Conservation (phyloP, 305 asterid species). For the Coffea humblotiana region DNA sequence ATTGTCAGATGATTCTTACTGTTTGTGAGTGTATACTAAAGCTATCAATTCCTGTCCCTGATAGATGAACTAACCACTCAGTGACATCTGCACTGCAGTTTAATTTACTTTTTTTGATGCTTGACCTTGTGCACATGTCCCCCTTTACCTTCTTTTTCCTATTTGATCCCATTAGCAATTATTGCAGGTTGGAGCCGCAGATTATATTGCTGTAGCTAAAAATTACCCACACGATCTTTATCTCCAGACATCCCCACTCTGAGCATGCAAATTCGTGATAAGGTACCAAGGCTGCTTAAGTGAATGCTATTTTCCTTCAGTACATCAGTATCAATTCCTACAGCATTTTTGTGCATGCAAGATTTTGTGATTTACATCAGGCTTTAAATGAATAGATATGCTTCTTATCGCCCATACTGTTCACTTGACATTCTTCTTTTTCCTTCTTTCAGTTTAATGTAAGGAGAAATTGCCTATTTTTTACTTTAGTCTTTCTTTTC, state of each 20-base stretch:
- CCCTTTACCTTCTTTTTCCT: neutral
- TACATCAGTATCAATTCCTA: neutral
- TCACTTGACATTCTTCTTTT: no score
- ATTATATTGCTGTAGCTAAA: conserved; percentile 87
- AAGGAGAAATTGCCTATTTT: neutral
- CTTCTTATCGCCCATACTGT: no score
- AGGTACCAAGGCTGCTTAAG: conserved; percentile 41
- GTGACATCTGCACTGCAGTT: neutral
- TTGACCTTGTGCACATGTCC: neutral
- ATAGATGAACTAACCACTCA: neutral
- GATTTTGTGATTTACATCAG: neutral
- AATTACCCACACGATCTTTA: conserved; percentile 81
- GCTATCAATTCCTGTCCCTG: neutral
- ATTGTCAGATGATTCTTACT: neutral
- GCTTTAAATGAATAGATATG: no score
- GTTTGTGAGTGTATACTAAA: neutral
- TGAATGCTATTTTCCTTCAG: neutral
- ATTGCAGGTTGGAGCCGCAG: conserved; percentile 95
- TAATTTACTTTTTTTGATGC: neutral
- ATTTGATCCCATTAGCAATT: conserved; percentile 25
- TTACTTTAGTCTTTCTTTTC: neutral
- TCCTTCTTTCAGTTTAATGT: neutral
- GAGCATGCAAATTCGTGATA: conserved; percentile 99
- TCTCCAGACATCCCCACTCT: conserved; percentile 83
- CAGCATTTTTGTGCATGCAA: neutral